Evolutionary conservation across 305 asterid species (phyloP).

Genomic region (Fraxinus nigra): DNA sequence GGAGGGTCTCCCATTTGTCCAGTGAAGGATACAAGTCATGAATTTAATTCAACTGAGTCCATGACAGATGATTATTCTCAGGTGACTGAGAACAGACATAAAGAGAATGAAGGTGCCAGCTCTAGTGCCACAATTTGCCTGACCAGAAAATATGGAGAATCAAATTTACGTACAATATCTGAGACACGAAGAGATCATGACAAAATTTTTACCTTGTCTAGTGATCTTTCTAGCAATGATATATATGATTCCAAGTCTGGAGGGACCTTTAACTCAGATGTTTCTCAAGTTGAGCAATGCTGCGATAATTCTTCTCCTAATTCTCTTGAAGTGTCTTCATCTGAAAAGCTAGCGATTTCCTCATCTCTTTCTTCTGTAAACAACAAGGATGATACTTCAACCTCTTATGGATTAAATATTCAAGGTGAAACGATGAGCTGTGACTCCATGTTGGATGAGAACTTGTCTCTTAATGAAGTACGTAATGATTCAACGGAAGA

Average conservation of each 20-base stretch:
- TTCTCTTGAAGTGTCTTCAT: slow-evolving; percentile 27
- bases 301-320: slow-evolving; percentile 17
- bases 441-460: slow-evolving; percentile 38
- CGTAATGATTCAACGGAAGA: slow-evolving; percentile 30
- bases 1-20: slow-evolving; percentile 26
- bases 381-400: slow-evolving; percentile 20
- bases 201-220: slow-evolving; percentile 13
- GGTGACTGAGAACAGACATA: slow-evolving; percentile 18
- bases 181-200: slow-evolving; percentile 24
- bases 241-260: slow-evolving; percentile 15
- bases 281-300: slow-evolving; percentile 26
- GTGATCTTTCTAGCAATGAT: slow-evolving; percentile 21
- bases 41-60: slow-evolving; percentile 29
- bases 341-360: slow-evolving; percentile 13
- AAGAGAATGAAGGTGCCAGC: neutral
- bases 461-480: slow-evolving; percentile 39
- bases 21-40: slow-evolving; percentile 25
- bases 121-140: slow-evolving; percentile 5
- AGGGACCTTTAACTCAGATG: slow-evolving; percentile 19
- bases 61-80: slow-evolving; percentile 23
- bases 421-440: slow-evolving; percentile 25
- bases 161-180: slow-evolving; percentile 19
- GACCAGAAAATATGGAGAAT: slow-evolving; percentile 23
- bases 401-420: slow-evolving; percentile 20
- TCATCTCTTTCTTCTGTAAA: slow-evolving; percentile 30